Conservation (phyloP, 495 filamentous ascomycete species). For the Usnea hakonensis region DNA sequence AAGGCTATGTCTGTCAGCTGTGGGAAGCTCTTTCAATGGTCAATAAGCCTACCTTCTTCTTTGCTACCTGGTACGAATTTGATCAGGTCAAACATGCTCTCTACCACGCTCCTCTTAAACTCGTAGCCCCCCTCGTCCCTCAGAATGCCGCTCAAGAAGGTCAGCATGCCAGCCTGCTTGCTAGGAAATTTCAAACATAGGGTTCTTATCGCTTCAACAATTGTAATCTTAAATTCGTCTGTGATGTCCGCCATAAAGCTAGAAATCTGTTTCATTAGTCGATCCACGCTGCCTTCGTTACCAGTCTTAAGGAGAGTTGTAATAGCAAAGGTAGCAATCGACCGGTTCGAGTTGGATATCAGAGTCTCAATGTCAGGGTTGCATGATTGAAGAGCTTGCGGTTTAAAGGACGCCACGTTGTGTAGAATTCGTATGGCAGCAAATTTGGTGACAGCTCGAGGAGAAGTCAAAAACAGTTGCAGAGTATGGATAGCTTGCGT, state of each 20-base stretch:
- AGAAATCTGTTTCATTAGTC: slow-evolving; percentile 96
- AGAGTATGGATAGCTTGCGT: slow-evolving; percentile 89
- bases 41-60: slow-evolving; percentile 62
- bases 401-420: slow-evolving; percentile 91
- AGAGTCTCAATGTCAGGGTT: slow-evolving; percentile 95
- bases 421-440: slow-evolving; percentile 95
- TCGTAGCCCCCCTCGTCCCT: slow-evolving; percentile 97
- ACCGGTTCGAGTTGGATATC: slow-evolving; percentile 93
- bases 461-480: slow-evolving; percentile 94
- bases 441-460: slow-evolving; percentile 94
- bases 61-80: slow-evolving; percentile 98
- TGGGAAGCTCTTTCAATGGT: not conserved
- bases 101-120: slow-evolving; percentile 94
- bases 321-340: slow-evolving; percentile 96
- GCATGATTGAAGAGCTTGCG: slow-evolving; percentile 82
- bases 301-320: slow-evolving; percentile 96
- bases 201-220: slow-evolving; percentile 95
- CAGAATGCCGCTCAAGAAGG: slow-evolving; percentile 89
- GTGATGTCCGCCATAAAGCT: slow-evolving; percentile 97
- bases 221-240: slow-evolving; percentile 99
- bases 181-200: slow-evolving; percentile 95
- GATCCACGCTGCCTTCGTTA: slow-evolving; percentile 93
- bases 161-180: slow-evolving; percentile 97
- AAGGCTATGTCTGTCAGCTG: slow-evolving; percentile 49
- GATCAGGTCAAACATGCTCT: slow-evolving; percentile 99